A percentile compares a stretch with the other conserved stretches of the same genome.
Evolutionary conservation across 306 rosid species (phyloP).

Genomic region (Albizia julibrissin): DNA sequence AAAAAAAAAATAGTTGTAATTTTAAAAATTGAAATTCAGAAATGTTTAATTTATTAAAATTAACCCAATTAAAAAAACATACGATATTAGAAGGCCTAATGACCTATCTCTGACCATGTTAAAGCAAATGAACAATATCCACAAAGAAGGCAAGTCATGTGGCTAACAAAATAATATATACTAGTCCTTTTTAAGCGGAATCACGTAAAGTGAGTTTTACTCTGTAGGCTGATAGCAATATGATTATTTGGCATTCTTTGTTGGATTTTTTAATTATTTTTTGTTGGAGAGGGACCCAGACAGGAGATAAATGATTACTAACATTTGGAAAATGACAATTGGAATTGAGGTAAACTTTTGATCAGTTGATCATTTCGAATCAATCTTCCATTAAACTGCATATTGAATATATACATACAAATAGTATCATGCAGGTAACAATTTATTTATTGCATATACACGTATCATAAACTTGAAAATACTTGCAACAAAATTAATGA

Average conservation of each 20-base stretch:
- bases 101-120: neutral
- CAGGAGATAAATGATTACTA: neutral
- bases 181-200: neutral
- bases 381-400: neutral
- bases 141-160: neutral
- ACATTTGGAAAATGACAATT: slow-evolving; percentile 13
- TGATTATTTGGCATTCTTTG: slow-evolving; percentile 19
- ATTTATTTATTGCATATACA: neutral
- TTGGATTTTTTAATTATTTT: slow-evolving; percentile 27
- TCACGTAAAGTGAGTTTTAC: neutral
- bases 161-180: neutral
- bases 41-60: too few relatives aligned
- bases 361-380: neutral
- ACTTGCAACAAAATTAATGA: neutral
- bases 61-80: neutral
- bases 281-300: slow-evolving; percentile 30
- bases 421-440: neutral
- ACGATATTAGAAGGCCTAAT: neutral
- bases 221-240: neutral
- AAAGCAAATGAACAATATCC: neutral
- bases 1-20: neutral
- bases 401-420: too few relatives aligned
- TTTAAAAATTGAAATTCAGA: neutral
- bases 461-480: neutral
- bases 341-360: neutral